Evolutionary conservation across 768 basidiomycete species (phyloP).

Genomic region (Lactarius hatsudake): DNA sequence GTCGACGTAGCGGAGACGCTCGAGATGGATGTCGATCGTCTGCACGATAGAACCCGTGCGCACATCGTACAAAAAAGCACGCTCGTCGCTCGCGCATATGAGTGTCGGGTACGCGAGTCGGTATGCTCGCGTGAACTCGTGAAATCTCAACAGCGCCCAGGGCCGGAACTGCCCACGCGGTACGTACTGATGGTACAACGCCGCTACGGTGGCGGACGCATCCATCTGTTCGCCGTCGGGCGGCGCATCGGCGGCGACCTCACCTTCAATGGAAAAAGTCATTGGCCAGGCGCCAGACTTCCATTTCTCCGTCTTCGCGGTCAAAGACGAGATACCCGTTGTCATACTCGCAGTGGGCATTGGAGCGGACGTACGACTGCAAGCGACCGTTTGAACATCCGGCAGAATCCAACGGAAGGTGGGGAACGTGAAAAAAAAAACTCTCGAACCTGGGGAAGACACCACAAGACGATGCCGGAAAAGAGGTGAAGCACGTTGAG

Average conservation of each 20-base stretch:
- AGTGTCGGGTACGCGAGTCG: slow-evolving; percentile 68
- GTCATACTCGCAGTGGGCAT: slow-evolving; percentile 73
- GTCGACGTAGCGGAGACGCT: slow-evolving; percentile 54
- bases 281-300: slow-evolving; percentile 62
- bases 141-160: slow-evolving; percentile 54
- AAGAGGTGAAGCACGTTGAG: slow-evolving; percentile 56
- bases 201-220: slow-evolving; percentile 30
- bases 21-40: slow-evolving; percentile 44
- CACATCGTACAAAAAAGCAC: slow-evolving; percentile 64
- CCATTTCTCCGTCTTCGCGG: slow-evolving; percentile 42
- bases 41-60: slow-evolving; percentile 48
- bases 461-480: slow-evolving; percentile 54
- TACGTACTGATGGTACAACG: slow-evolving; percentile 17
- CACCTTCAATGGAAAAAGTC: slow-evolving; percentile 26
- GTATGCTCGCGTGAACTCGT: slow-evolving; percentile 49
- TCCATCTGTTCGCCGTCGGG: slow-evolving; percentile 32
- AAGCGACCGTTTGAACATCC: slow-evolving; percentile 1
- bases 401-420: neutral
- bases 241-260: neutral
- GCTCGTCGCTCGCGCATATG: slow-evolving; percentile 44
- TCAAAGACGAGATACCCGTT: slow-evolving; percentile 72
- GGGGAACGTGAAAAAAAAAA: neutral
- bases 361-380: slow-evolving; percentile 49
- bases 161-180: slow-evolving; percentile 56
- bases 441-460: slow-evolving; percentile 49